Evolutionary conservation across 2,329 filamentous ascomycete species (phyloP).

Genomic region (Lanzia echinophila): DNA sequence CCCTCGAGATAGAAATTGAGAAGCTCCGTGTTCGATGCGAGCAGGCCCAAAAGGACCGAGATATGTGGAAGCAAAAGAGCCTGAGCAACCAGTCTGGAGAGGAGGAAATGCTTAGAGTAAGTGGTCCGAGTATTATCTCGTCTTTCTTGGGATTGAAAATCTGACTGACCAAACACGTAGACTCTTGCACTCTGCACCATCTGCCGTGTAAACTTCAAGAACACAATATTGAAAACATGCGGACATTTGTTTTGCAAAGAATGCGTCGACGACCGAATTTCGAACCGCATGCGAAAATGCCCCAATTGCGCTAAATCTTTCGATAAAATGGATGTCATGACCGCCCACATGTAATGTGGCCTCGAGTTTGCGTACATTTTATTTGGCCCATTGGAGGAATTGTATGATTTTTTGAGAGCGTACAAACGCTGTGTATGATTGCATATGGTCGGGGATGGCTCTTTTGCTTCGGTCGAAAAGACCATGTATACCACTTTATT

Average conservation of each 20-base stretch:
- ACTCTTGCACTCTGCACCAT: constrained; percentile 81
- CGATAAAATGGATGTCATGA: constrained; percentile 84
- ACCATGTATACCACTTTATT: constrained; percentile 10
- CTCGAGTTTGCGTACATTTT: background rate
- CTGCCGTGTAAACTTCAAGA: constrained; percentile 89
- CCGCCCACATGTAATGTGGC: constrained; percentile 45
- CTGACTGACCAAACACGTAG: constrained; percentile 40
- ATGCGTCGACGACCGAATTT: constrained; percentile 84
- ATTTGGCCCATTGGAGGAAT: constrained; percentile 2
- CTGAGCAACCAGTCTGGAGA: constrained; percentile 74
- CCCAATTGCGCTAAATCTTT: constrained; percentile 91
- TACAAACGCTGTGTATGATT: constrained; percentile 26
- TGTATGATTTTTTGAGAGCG: constrained; percentile 8
- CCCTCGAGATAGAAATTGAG: constrained; percentile 69
- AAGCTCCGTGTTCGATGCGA: constrained; percentile 71
- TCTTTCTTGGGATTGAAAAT: background rate
- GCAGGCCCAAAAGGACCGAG: constrained; percentile 73
- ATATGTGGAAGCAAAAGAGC: constrained; percentile 78
- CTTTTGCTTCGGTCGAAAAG: constrained; percentile 13
- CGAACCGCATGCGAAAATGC: constrained; percentile 88
- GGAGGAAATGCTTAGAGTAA: constrained; percentile 78
- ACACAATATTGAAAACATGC: constrained; percentile 87
- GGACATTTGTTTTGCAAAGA: constrained; percentile 90
- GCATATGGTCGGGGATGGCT: constrained; percentile 21
- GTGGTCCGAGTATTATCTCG: constrained; percentile 34